Percentiles rank a stretch among this genome's conserved stretches.
phyloP scores from a whole-genome alignment of 352 stramenopile genomes.

The Thraustochytrium sp. region DNA sequence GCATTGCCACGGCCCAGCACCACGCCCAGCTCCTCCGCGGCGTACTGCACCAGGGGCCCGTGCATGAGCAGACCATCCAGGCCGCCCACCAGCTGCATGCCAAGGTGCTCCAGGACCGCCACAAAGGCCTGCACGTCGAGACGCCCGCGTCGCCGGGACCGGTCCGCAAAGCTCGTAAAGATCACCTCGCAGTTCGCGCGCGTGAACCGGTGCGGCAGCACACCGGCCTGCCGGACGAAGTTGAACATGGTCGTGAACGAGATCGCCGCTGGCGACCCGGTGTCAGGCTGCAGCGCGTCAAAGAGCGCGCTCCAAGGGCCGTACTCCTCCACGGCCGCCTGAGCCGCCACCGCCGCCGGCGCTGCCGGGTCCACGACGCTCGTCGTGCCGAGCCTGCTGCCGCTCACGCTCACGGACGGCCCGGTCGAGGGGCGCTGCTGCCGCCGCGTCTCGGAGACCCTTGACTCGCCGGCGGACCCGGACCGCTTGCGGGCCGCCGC shows the following conservation, averaged over 20 bases:
- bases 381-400: too few species aligned
- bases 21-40: too few species aligned
- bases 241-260: constrained; percentile 13
- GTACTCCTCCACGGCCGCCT: not conserved
- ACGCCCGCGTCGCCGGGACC: not conserved
- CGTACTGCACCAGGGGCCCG: not conserved
- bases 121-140: not conserved
- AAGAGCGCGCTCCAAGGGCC: not conserved
- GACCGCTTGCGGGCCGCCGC: too few species aligned
- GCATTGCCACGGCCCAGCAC: too few species aligned
- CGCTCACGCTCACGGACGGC: too few species aligned
- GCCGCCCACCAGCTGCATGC: not conserved
- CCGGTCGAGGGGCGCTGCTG: too few species aligned
- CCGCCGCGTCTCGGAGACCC: too few species aligned
- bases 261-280: not conserved
- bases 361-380: not conserved
- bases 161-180: constrained; percentile 5
- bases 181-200: constrained; percentile 21
- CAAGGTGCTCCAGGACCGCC: not conserved
- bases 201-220: not conserved
- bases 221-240: not conserved
- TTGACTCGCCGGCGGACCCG: too few species aligned
- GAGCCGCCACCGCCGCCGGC: not conserved
- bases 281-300: not conserved
- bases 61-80: not conserved